phyloP scores from a whole-genome alignment of 139 green algal genomes.

The Picochlorum sp. region DNA sequence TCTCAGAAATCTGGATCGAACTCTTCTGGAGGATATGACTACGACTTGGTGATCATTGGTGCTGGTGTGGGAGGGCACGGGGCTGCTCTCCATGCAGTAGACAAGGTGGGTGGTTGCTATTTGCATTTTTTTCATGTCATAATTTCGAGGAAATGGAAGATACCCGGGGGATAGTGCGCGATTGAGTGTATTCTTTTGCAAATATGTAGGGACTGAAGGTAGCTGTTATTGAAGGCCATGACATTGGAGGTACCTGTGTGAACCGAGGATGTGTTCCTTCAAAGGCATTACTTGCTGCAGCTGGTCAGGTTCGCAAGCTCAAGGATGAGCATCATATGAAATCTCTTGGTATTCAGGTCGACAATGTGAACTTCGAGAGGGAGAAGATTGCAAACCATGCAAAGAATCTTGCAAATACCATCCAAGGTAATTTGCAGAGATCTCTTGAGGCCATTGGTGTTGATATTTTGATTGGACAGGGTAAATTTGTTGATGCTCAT shows the following conservation, averaged over 20 bases:
- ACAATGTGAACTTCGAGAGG: conserved; percentile 79
- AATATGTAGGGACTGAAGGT: conserved; percentile 82
- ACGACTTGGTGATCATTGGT: conserved; percentile 98
- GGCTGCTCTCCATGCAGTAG: conserved; percentile 93
- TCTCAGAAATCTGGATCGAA: conserved; percentile 18
- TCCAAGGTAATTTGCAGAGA: conserved; percentile 87
- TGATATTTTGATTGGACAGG: conserved; percentile 87
- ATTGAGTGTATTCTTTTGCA: background rate
- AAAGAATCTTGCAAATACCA: conserved; percentile 74
- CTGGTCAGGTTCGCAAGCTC: conserved; percentile 86
- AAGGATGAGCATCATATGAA: conserved; percentile 88
- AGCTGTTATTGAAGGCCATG: conserved; percentile 92
- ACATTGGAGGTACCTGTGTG: conserved; percentile 97
- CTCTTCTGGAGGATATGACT: conserved; percentile 70
- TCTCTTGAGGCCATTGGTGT: conserved; percentile 89
- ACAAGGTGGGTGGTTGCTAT: conserved; percentile 26
- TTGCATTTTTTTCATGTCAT: conserved; percentile 39
- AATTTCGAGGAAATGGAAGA: too few species aligned
- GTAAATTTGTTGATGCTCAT: conserved; percentile 74
- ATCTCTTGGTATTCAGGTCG: conserved; percentile 81
- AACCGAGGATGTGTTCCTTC: conserved; percentile 98
- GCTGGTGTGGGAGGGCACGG: conserved; percentile 95
- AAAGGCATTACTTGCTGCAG: conserved; percentile 93
- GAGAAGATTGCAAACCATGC: conserved; percentile 90
- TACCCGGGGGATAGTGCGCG: too few species aligned